Evolutionary conservation across 2,329 filamentous ascomycete species (phyloP), one percentile per base, ranked within the genome.

Genomic region (Aspergillus eucalypticola): DNA sequence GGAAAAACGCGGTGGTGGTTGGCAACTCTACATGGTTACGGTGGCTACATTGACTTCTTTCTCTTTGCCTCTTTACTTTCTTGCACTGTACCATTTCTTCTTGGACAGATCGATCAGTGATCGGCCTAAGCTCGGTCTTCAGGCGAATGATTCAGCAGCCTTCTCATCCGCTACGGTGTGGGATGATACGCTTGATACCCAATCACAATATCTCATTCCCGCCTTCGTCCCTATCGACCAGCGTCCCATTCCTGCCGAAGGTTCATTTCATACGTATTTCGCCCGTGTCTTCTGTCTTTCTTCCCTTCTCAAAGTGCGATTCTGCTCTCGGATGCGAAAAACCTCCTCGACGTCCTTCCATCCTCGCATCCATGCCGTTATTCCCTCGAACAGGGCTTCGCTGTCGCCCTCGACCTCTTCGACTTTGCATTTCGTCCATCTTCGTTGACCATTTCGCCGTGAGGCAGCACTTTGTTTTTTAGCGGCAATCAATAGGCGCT

Each of bases 301-400:
- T 29, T 73, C 67, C 56, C 71, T 69, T 58, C 67, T 85, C 63
- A 88, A 79, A 69, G 85, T 83, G 62, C 90, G 84, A 59, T 85
- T 83, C 44, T 87, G 80, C 85, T 86, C 66, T 82, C 87, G 61
- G 27, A 65, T 62, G 32, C 61, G 59, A 54, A 77, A 73, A 27
- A 71, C 76, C 60, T 79, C 76, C 61, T 79, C 75, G 13, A 76
- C 69, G 63, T 79, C 77, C 44, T 71, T 73, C 73, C 78, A 79
- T 8, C 76, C 78, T 21, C 76, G 70, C 69, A 79, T 74, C 78
- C 78, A 79, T 17, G 75, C 75, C 21, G 64, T 71, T 13, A 79
- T 70, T 4, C 78, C 78, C 17, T 80, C 76, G 32, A 76, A 56
- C 19, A 76, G 65, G 15, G 66, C 62, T 52, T 75, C 72, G 17